phyloP scores from a whole-genome alignment of 169 alveolate genomes.

The Plasmodium blacklocki region DNA sequence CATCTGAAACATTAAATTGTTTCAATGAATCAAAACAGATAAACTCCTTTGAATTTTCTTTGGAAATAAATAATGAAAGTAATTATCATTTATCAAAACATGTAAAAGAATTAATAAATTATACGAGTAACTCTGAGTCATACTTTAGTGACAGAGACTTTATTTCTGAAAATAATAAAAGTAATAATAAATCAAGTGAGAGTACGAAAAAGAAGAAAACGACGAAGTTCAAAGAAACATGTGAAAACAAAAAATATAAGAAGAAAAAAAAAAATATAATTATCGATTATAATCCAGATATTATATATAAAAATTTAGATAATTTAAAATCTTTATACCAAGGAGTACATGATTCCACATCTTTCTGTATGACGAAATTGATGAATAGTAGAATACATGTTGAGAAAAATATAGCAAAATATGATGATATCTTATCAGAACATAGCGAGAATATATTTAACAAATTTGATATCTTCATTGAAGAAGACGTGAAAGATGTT shows the following conservation, averaged over 20 bases:
- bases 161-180: constrained; percentile 4
- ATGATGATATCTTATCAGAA: constrained; percentile 48
- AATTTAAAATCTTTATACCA: constrained; percentile 42
- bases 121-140: constrained; percentile 15
- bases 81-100: constrained; percentile 65
- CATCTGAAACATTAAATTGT: constrained; percentile 1
- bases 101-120: constrained; percentile 36
- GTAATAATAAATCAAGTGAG: constrained; percentile 11
- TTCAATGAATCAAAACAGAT: constrained; percentile 17
- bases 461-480: constrained; percentile 32
- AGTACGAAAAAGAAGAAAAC: constrained; percentile 15
- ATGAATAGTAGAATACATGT: constrained; percentile 8
- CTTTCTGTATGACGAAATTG: constrained; percentile 30
- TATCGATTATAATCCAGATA: constrained; percentile 5
- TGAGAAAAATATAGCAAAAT: constrained; percentile 44
- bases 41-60: constrained; percentile 33
- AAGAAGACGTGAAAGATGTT: constrained; percentile 9
- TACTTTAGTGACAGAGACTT: not conserved
- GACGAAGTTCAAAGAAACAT: constrained; percentile 13
- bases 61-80: constrained; percentile 46
- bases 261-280: constrained; percentile 10
- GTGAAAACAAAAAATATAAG: constrained; percentile 11
- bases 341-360: constrained; percentile 32
- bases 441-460: constrained; percentile 40
- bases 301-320: constrained; percentile 11